Conservation (phyloP, 1,139 yeast genomes). For the Eremothecium coryli region DNA sequence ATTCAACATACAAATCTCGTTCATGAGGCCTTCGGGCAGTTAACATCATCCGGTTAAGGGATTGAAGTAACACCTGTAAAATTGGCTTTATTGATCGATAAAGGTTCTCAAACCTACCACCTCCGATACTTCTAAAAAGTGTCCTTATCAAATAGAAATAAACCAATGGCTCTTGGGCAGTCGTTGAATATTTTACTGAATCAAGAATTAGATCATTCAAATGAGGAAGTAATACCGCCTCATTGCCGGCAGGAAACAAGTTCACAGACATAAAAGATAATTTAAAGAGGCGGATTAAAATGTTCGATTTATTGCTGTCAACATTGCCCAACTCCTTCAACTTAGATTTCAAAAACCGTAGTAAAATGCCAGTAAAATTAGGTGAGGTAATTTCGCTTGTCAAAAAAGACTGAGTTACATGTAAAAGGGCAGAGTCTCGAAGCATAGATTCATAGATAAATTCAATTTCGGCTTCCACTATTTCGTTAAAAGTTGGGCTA, state of each 20-base stretch:
- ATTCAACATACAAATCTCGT: constrained; percentile 85
- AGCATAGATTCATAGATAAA: constrained; percentile 72
- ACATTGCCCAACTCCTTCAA: constrained; percentile 74
- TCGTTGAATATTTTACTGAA: constrained; percentile 70
- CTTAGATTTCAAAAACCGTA: constrained; percentile 65
- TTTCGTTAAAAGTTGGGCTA: constrained; percentile 91
- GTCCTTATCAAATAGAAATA: constrained; percentile 85
- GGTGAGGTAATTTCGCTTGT: constrained; percentile 93
- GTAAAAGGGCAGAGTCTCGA: constrained; percentile 76
- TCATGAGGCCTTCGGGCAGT: constrained; percentile 86
- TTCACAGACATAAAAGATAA: constrained; percentile 94
- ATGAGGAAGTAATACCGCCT: constrained; percentile 79
- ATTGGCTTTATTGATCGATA: constrained; percentile 91
- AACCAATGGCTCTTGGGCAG: constrained; percentile 86
- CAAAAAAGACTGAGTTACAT: constrained; percentile 86
- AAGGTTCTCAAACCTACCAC: constrained; percentile 86
- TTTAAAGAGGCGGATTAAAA: constrained; percentile 77
- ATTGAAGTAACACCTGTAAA: constrained; percentile 74
- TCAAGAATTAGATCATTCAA: constrained; percentile 72
- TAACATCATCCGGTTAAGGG: constrained; percentile 70
- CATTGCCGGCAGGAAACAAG: constrained; percentile 79
- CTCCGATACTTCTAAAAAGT: constrained; percentile 87
- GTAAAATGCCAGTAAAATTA: constrained; percentile 79
- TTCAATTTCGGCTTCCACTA: constrained; percentile 72
- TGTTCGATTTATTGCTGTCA: constrained; percentile 68